Percentiles rank a stretch among this genome's conserved stretches.
phyloP scores from a whole-genome alignment of 805 yeast genomes.

The Ogataea paraovalis region DNA sequence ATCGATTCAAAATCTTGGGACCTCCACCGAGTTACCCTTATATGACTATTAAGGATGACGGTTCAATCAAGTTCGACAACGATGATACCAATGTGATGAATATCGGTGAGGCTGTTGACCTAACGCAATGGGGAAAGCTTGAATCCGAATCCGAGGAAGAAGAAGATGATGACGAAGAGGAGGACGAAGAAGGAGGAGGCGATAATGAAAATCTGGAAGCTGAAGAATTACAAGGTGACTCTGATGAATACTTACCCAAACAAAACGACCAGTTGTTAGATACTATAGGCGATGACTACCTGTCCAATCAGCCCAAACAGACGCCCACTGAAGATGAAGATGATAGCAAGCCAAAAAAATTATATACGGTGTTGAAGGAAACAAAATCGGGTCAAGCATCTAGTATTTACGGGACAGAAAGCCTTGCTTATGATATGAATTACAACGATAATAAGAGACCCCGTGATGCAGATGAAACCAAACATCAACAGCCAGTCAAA shows the following conservation, averaged over 20 bases:
- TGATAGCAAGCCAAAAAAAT: conserved; percentile 17
- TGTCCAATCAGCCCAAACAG: conserved; percentile 4
- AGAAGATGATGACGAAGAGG: conserved; percentile 29
- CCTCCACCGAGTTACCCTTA: conserved; percentile 81
- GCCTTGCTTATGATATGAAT: conserved; percentile 21
- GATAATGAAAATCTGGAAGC: conserved; percentile 15
- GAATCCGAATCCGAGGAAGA: conserved; percentile 34
- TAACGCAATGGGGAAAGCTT: conserved; percentile 30
- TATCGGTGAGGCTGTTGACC: conserved; percentile 24
- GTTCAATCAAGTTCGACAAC: conserved; percentile 31
- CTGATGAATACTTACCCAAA: conserved; percentile 23
- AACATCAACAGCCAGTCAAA: background rate
- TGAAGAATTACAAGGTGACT: conserved; percentile 24
- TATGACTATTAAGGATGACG: conserved; percentile 42
- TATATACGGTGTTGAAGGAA: conserved; percentile 33
- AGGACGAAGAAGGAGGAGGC: conserved; percentile 27
- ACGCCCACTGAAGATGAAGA: conserved; percentile 10
- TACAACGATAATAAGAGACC: conserved; percentile 1
- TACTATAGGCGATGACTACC: conserved; percentile 23
- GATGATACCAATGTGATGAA: conserved; percentile 11
- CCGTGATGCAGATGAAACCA: background rate
- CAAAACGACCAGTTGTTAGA: conserved; percentile 28
- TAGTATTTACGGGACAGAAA: conserved; percentile 31
- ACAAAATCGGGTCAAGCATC: conserved; percentile 16
- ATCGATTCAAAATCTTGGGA: conserved; percentile 64